Evolutionary conservation across 2,329 filamentous ascomycete genomes (phyloP).

Genomic region (Trichoderma aggressivum): DNA sequence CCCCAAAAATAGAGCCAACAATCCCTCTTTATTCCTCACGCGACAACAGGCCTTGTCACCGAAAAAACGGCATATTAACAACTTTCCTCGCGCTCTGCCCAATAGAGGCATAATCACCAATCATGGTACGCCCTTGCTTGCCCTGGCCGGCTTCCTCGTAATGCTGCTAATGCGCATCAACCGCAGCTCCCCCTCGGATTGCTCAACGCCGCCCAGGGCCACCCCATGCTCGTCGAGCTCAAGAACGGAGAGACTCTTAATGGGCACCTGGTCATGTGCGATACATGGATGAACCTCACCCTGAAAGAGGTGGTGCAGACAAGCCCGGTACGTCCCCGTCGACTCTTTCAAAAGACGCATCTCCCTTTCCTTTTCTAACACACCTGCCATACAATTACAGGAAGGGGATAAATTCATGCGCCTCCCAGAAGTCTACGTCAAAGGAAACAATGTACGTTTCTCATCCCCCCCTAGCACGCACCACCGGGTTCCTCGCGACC

Average conservation of each 20-base stretch:
- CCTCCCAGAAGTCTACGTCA: constrained; percentile 90
- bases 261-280: constrained; percentile 92
- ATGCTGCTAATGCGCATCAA: constrained; percentile 18
- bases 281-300: constrained; percentile 99
- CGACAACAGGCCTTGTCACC: not conserved
- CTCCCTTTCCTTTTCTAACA: not conserved
- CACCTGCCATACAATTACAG: constrained; percentile 26
- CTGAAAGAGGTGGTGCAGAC: constrained; percentile 97
- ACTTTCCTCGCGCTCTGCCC: not conserved
- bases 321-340: constrained; percentile 59
- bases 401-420: constrained; percentile 93
- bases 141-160: not conserved
- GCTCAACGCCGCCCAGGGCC: constrained; percentile 91
- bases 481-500: too few species aligned
- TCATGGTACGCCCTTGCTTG: constrained; percentile 14
- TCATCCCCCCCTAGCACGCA: not conserved
- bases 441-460: constrained; percentile 86
- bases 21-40: not conserved
- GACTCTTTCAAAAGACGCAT: not conserved
- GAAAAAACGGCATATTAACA: not conserved
- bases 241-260: constrained; percentile 98
- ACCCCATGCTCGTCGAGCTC: constrained; percentile 95
- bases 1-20: not conserved
- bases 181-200: constrained; percentile 70
- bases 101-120: constrained; percentile 1